Evolutionary conservation across 768 basidiomycete species (phyloP).

Genomic region (Flagelloscypha sp.): DNA sequence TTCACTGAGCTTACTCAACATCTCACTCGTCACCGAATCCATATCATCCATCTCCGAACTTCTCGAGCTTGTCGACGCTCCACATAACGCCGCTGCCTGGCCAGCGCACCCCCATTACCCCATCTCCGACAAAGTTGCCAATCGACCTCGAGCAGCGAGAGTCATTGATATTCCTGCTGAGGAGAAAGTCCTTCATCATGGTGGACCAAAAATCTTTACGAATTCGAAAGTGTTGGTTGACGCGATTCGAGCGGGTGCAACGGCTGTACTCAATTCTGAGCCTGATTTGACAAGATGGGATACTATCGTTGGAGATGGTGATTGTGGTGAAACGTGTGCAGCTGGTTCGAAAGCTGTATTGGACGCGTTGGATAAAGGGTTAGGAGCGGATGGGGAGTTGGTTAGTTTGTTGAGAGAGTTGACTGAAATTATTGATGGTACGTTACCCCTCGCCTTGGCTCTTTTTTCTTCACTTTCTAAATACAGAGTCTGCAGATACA

Average conservation of each 20-base stretch:
- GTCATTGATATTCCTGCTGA: conserved; percentile 4
- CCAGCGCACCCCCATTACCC: conserved; percentile 1
- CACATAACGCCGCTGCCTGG: conserved; percentile 37
- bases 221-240: background rate
- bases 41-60: conserved; percentile 12
- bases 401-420: conserved; percentile 5
- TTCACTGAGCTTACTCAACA: conserved; percentile 43
- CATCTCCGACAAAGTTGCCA: background rate
- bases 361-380: conserved; percentile 2
- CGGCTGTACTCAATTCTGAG: conserved; percentile 4
- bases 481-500: conserved; percentile 2
- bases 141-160: conserved; percentile 2
- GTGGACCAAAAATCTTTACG: background rate
- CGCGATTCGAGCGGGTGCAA: conserved; percentile 2
- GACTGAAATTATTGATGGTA: conserved; percentile 10
- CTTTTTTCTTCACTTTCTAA: background rate
- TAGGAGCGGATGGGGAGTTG: conserved; percentile 6
- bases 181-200: background rate
- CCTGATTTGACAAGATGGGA: conserved; percentile 7
- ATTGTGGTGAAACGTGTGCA: conserved; percentile 8
- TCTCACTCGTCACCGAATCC: conserved; percentile 21
- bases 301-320: conserved; percentile 7
- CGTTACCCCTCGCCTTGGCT: background rate
- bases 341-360: conserved; percentile 4
- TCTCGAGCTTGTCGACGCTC: conserved; percentile 30